Evolutionary conservation across 1,284 basidiomycete species (phyloP), one percentile per base, ranked within the genome.

Genomic region (Porodaedalea pini): DNA sequence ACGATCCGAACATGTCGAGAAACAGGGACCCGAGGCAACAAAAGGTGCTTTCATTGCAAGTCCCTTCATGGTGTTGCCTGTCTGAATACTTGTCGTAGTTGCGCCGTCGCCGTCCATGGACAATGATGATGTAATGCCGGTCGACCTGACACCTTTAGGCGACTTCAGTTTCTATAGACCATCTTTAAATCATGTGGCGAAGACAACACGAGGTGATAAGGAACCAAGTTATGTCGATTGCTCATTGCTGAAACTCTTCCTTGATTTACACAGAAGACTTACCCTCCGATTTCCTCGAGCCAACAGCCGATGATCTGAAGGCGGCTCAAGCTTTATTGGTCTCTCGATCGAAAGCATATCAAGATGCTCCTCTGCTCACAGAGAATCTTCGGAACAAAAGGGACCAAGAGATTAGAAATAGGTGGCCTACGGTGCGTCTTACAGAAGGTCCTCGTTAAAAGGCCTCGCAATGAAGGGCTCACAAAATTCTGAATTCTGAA

Each of bases 301-400:
- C 88, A 0, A 91, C 87, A 1, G 63, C 84, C 2, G 77, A 83
- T 8, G 93, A 96, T 68, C 72, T 95, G 59, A 84, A 82, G 64
- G 75, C 77, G 2, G 86, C 89, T 0, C 86, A 92, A 63, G 77
- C 80, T 0, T 78, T 81, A 19, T 73, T 90, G 31, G 69, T 80
- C 3, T 79, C 83, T 4, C 78, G 84, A 2, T 81, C 83, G 0
- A 80, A 86, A 53, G 78, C 86, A 1, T 73, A 94, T n/a, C 73
- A 73, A 3, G 85, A 94, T 69, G 88, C 86, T 0, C 92, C 93
- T 4, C 73, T 95, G 6, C 81, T 86, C 64, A 79, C 90, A 8
- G 81, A 85, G 34, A 78, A 83, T 1, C 75, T 81, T 53, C 78
- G 90, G 45, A 90, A 93, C 50, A 79, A 80, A 15, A 78, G 81